Evolutionary conservation across 169 alveolate species (phyloP).

Genomic region (Cryptosporidium tyzzeri): DNA sequence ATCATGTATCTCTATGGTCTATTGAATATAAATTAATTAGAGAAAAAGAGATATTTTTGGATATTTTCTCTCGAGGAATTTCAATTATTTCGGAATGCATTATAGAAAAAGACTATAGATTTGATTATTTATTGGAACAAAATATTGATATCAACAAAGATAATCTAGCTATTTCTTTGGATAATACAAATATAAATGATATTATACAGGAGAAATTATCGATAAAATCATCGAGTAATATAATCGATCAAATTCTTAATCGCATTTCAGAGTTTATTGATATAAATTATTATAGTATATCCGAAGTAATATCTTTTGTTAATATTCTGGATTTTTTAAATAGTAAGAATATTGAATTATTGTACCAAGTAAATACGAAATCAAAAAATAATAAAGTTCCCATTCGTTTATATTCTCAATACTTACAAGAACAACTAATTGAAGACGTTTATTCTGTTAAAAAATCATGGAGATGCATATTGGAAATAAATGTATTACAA

Average conservation of each 20-base stretch:
- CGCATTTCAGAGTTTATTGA: neutral
- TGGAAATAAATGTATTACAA: constrained; percentile 24
- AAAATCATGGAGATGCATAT: constrained; percentile 38
- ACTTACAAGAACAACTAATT: neutral
- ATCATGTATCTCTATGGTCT: constrained; percentile 18
- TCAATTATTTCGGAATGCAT: constrained; percentile 23
- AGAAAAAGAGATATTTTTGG: constrained; percentile 22
- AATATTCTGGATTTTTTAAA: neutral
- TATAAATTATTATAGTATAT: neutral
- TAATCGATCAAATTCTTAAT: constrained; percentile 12
- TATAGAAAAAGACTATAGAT: neutral
- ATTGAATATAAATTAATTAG: neutral
- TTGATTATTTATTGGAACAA: neutral
- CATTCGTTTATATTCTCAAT: neutral
- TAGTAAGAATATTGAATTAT: neutral
- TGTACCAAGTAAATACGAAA: neutral
- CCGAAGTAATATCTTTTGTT: constrained; percentile 19
- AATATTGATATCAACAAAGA: neutral
- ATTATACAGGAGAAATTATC: neutral
- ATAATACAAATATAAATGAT: neutral
- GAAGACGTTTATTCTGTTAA: neutral
- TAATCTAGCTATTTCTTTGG: neutral
- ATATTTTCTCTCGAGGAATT: constrained; percentile 28
- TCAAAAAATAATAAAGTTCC: neutral
- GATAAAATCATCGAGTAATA: neutral